These are phyloP conservation scores for Aspergillus bertholletiae DNA, from an alignment of 495 filamentous ascomycete species.

Conservation along the genomic window DNA sequence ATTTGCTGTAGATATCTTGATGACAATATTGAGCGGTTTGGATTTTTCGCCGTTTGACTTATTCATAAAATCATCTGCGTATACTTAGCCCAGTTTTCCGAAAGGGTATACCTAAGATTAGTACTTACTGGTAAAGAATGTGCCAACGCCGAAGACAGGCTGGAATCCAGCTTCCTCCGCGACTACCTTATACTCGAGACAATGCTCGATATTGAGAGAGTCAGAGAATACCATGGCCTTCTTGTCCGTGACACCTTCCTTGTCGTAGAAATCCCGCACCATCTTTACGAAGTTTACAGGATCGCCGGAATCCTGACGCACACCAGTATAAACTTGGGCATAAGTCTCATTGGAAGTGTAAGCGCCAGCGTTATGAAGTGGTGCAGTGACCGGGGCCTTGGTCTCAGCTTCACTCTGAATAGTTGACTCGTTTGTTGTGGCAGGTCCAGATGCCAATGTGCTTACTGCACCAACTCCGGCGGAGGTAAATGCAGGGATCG, in stretches of 20 bases:
- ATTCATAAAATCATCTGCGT: slow-evolving; percentile 74
- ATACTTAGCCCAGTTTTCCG: background rate
- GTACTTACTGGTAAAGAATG: slow-evolving; percentile 78
- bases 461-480: slow-evolving; percentile 28
- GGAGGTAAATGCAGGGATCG: slow-evolving; percentile 40
- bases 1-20: slow-evolving; percentile 83
- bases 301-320: slow-evolving; percentile 94
- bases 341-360: slow-evolving; percentile 51
- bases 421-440: slow-evolving; percentile 21
- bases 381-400: slow-evolving; percentile 26
- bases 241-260: slow-evolving; percentile 67
- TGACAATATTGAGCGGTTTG: slow-evolving; percentile 93
- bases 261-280: slow-evolving; percentile 84
- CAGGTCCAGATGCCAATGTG: slow-evolving; percentile 27
- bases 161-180: slow-evolving; percentile 77
- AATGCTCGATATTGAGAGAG: slow-evolving; percentile 85
- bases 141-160: slow-evolving; percentile 88
- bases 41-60: slow-evolving; percentile 72
- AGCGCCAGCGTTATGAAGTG: slow-evolving; percentile 9
- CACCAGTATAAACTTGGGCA: slow-evolving; percentile 80
- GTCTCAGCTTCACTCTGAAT: slow-evolving; percentile 26
- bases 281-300: slow-evolving; percentile 75
- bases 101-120: background rate
- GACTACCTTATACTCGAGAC: slow-evolving; percentile 80
- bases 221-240: slow-evolving; percentile 98